A percentile compares a stretch with the other conserved stretches of the same genome.
phyloP scores from a whole-genome alignment of 179 eudicot genomes.

The Sideroxylon spinosum region DNA sequence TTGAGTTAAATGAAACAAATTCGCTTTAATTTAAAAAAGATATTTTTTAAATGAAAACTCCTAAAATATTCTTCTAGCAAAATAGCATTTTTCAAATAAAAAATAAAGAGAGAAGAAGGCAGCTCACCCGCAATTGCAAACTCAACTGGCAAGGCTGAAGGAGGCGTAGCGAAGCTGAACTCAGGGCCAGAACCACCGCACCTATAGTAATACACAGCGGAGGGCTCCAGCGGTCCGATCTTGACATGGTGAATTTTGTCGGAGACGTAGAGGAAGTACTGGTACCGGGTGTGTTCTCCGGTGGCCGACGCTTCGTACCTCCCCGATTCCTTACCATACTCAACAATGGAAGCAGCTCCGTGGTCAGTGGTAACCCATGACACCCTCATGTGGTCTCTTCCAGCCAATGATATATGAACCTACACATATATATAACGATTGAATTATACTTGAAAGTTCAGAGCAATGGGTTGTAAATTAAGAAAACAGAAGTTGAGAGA shows the following conservation, averaged over 20 bases:
- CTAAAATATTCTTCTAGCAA: too few species aligned
- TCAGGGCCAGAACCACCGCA: conserved; percentile 68
- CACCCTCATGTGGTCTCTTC: conserved; percentile 57
- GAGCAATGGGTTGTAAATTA: too few species aligned
- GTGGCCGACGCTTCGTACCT: conserved; percentile 37
- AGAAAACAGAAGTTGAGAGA: not conserved
- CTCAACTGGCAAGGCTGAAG: conserved; percentile 60
- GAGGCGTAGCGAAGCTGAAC: conserved; percentile 70
- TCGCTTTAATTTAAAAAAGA: too few species aligned
- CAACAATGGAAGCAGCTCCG: conserved; percentile 46
- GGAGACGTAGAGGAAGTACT: conserved; percentile 58
- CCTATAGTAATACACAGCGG: conserved; percentile 63
- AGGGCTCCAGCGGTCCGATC: conserved; percentile 67
- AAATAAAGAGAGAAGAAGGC: not conserved
- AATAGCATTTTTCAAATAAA: not conserved
- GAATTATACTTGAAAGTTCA: too few species aligned
- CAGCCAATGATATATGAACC: conserved; percentile 85
- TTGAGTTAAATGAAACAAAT: too few species aligned
- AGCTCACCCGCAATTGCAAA: conserved; percentile 62
- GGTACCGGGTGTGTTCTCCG: conserved; percentile 53
- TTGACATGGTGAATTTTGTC: conserved; percentile 62
- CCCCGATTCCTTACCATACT: conserved; percentile 59
- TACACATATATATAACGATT: conserved; percentile 9
- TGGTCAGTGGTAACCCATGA: conserved; percentile 59
- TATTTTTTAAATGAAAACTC: too few species aligned